A percentile compares a stretch with the other conserved stretches of the same genome.
Conservation (phyloP, 768 basidiomycete species). For the Wakefieldia striispora region DNA sequence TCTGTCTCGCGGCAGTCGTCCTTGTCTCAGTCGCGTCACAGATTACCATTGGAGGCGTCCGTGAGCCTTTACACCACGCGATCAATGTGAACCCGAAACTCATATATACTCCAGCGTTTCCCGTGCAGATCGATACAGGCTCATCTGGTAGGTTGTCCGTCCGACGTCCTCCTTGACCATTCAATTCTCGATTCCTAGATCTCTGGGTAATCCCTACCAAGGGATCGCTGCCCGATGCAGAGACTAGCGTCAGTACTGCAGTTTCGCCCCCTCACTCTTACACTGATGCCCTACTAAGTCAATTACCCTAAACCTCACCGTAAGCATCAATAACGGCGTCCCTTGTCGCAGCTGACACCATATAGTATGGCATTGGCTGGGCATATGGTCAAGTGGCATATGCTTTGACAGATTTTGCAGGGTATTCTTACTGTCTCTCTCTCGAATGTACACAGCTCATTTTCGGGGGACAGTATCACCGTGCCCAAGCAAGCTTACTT, state of each 20-base stretch:
- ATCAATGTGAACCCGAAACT: neutral
- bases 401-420: constrained; percentile 65
- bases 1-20: neutral
- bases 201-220: constrained; percentile 61
- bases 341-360: neutral
- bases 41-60: constrained; percentile 63
- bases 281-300: constrained; percentile 33
- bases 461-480: constrained; percentile 43
- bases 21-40: constrained; percentile 28
- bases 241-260: constrained; percentile 44
- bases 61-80: constrained; percentile 36
- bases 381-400: constrained; percentile 63
- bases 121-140: constrained; percentile 81
- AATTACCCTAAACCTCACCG: constrained; percentile 59
- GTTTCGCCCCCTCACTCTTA: neutral
- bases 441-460: constrained; percentile 8
- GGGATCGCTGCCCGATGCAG: constrained; percentile 47
- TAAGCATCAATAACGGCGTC: constrained; percentile 24
- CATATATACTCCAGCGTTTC: constrained; percentile 47
- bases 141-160: constrained; percentile 38
- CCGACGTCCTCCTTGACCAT: neutral
- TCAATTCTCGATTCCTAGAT: constrained; percentile 39
- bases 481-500: constrained; percentile 71
- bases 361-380: constrained; percentile 80
- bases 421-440: constrained; percentile 40